A percentile compares a stretch with the other conserved stretches of the same genome.
Evolutionary conservation across 2,329 filamentous ascomycete genomes (phyloP).

Genomic region (Trichothecium roseum): DNA sequence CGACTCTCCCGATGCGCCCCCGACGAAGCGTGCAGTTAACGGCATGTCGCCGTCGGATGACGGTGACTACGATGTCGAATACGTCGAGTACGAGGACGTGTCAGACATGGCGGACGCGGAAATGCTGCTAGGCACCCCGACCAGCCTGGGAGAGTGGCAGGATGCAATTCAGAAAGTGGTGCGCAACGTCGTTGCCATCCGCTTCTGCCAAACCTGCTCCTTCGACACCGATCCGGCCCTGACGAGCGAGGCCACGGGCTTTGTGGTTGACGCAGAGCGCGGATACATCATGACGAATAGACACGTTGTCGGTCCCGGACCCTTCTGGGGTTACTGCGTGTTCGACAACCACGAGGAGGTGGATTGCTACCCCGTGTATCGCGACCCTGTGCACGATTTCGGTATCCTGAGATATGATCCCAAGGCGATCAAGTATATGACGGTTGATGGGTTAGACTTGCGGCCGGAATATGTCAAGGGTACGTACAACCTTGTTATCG

Average conservation of each 20-base stretch:
- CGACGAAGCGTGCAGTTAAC: constrained; percentile 28
- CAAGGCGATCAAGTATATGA: constrained; percentile 95
- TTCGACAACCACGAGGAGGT: constrained; percentile 98
- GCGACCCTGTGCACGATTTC: constrained; percentile 97
- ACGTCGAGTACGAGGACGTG: constrained; percentile 26
- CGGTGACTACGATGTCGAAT: constrained; percentile 34
- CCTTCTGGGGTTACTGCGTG: constrained; percentile 96
- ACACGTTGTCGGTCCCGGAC: constrained; percentile 89
- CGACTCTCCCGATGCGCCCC: constrained; percentile 25
- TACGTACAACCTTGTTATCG: constrained; percentile 21
- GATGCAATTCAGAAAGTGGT: constrained; percentile 91
- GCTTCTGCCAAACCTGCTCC: constrained; percentile 95
- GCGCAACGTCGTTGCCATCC: constrained; percentile 93
- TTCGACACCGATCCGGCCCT: constrained; percentile 96
- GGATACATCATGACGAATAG: constrained; percentile 84
- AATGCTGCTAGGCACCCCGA: constrained; percentile 26
- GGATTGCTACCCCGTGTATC: constrained; percentile 92
- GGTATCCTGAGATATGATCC: constrained; percentile 95
- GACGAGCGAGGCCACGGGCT: constrained; percentile 92
- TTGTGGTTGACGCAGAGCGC: constrained; percentile 89
- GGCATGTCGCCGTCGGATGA: constrained; percentile 38
- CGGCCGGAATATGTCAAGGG: constrained; percentile 74
- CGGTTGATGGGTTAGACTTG: constrained; percentile 67
- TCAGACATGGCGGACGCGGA: constrained; percentile 28
- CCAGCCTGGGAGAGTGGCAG: constrained; percentile 65